phyloP scores from a whole-genome alignment of 768 basidiomycete species.

The Boletus pseudopeckii region DNA sequence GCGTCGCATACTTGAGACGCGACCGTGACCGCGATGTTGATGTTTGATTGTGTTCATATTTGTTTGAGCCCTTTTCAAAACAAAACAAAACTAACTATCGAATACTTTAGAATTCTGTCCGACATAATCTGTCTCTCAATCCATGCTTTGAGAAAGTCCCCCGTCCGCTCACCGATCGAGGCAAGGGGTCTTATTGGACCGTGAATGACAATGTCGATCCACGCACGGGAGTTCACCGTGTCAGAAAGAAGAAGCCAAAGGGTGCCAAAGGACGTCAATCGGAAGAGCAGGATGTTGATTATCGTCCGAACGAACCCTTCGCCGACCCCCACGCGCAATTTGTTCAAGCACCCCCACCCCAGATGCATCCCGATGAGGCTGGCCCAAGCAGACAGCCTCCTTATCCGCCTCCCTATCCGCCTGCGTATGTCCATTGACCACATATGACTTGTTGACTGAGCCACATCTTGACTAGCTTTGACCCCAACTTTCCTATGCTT shows the following conservation, averaged over 20 bases:
- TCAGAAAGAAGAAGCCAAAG: slow-evolving; percentile 84
- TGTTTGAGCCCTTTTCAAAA: slow-evolving; percentile 42
- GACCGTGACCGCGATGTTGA: slow-evolving; percentile 63
- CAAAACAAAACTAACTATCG: slow-evolving; percentile 28
- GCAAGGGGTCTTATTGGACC: slow-evolving; percentile 91
- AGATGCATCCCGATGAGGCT: slow-evolving; percentile 58
- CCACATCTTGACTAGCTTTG: slow-evolving; percentile 48
- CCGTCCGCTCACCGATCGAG: slow-evolving; percentile 86
- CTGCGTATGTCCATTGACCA: slow-evolving; percentile 38
- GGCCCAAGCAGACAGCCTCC: slow-evolving; percentile 56
- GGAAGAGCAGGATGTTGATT: slow-evolving; percentile 64
- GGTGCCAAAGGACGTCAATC: slow-evolving; percentile 46
- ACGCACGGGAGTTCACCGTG: slow-evolving; percentile 82
- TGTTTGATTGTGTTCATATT: slow-evolving; percentile 59
- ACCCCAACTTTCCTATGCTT: slow-evolving; percentile 70
- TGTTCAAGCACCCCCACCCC: slow-evolving; percentile 43
- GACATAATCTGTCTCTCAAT: slow-evolving; percentile 86
- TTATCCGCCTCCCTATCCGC: slow-evolving; percentile 60
- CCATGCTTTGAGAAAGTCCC: slow-evolving; percentile 91
- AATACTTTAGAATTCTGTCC: slow-evolving; percentile 71
- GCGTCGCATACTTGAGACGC: slow-evolving; percentile 31
- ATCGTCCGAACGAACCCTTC: slow-evolving; percentile 54
- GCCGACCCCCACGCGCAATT: slow-evolving; percentile 56
- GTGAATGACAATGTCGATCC: slow-evolving; percentile 89
- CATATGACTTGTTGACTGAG: not conserved